Evolutionary conservation across 2,329 filamentous ascomycete genomes (phyloP), one percentile per base, ranked within the genome.

Genomic region (Aspergillus caelatus): DNA sequence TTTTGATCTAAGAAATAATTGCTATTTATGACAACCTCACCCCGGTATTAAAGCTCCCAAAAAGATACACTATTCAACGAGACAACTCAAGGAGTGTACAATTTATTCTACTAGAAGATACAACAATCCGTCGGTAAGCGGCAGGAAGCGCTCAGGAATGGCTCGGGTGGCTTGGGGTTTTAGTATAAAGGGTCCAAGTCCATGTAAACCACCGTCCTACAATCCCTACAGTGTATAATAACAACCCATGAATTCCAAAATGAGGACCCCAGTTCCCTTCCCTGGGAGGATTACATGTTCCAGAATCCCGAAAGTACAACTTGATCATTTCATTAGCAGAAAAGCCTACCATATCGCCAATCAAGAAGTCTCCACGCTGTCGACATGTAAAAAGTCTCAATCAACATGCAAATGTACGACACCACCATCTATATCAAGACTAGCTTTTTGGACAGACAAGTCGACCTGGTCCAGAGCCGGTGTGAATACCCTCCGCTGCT

Each of bases 401-500:
- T 7, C 14, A 26, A 23, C 46, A 50, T 28, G 46, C 26, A 50
- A 50, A 19, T 6, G 19, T 26, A 53, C 28, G n/a, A 53, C 50
- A 12, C 9, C 50, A 53, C 28, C 50, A 53, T 26, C 50, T n/a
- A 11, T 34, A 32, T 32, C 50, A 16, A 34, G 12, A 6, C 30
- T 53, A 10, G 14, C 50, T 9, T 81, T 81, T 66, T 81, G 79
- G 79, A 64, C 67, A 4, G 77, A 71, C n/a, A 67, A 58, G 12
- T 62, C 71, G 11, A 72, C 76, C 0, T 87, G 85, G 85, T 77
- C 74, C 30, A 76, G 85, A n/a, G 83, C 85, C 0, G 75, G 77
- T 0, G 69, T 87, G 66, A 87, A 87, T 67, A 87, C 85, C 0
- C 70, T 85, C 5, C 82, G 85, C 8, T 88, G 85, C 63, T 78